Evolutionary conservation across 768 basidiomycete species (phyloP).

Genomic region (Rhodotorula babjevae): DNA sequence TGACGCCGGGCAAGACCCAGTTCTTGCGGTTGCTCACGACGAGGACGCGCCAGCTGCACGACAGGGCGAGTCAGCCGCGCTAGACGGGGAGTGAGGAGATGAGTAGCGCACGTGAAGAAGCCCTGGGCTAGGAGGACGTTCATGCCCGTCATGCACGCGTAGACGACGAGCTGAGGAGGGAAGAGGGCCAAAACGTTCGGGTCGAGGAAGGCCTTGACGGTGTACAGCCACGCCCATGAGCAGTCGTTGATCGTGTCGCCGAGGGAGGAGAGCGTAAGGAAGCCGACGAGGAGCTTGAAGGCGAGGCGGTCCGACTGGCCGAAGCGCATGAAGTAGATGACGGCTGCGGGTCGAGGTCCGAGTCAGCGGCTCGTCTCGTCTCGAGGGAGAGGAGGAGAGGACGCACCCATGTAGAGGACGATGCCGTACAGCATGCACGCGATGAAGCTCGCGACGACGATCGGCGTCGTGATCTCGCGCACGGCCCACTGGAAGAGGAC

Average conservation of each 20-base stretch:
- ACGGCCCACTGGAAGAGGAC: no score
- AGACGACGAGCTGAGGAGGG: not conserved
- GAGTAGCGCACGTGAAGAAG: not conserved
- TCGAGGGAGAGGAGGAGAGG: no score
- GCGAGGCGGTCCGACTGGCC: not conserved
- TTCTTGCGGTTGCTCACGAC: no score
- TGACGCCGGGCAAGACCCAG: no score
- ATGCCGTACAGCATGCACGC: not conserved
- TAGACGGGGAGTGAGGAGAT: not conserved
- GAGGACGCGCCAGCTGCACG: no score
- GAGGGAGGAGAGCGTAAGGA: not conserved
- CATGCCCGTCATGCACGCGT: not conserved
- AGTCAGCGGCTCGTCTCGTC: not conserved
- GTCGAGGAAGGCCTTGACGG: not conserved
- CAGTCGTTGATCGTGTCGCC: not conserved
- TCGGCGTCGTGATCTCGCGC: no score
- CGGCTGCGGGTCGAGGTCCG: not conserved
- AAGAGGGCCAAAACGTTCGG: not conserved
- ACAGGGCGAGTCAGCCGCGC: no score
- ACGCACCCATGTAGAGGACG: not conserved
- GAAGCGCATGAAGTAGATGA: not conserved
- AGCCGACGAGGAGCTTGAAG: not conserved
- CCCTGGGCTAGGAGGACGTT: not conserved
- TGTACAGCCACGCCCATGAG: not conserved
- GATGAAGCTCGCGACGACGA: not conserved